Evolutionary conservation across 805 yeast species (phyloP).

Genomic region (Candida boleticola): DNA sequence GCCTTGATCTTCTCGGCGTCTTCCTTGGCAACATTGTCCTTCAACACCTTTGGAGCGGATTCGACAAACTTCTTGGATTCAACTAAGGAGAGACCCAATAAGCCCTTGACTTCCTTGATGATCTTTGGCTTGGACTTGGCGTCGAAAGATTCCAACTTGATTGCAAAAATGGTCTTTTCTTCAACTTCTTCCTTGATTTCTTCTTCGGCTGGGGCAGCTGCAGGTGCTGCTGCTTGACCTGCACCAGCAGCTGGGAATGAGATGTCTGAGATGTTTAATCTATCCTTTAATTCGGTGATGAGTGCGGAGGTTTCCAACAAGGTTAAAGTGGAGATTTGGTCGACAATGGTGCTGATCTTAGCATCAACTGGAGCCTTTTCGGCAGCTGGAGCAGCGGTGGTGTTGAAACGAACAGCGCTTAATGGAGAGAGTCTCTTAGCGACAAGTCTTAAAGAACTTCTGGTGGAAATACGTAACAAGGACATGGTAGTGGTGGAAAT

Average conservation of each 20-base stretch:
- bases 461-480: slow-evolving; percentile 37
- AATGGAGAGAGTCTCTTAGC: slow-evolving; percentile 21
- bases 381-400: slow-evolving; percentile 37
- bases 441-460: slow-evolving; percentile 35
- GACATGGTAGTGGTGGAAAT: no score
- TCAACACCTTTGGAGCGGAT: slow-evolving; percentile 92
- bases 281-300: slow-evolving; percentile 73
- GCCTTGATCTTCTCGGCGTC: slow-evolving; percentile 96
- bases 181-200: slow-evolving; percentile 75
- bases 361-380: slow-evolving; percentile 67
- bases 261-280: slow-evolving; percentile 91
- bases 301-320: slow-evolving; percentile 88
- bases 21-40: slow-evolving; percentile 94
- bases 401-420: slow-evolving; percentile 43
- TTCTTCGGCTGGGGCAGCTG: slow-evolving; percentile 69
- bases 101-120: slow-evolving; percentile 92
- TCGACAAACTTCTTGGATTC: slow-evolving; percentile 98
- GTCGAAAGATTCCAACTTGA: slow-evolving; percentile 92
- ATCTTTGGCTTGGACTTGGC: slow-evolving; percentile 95
- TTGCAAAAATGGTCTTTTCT: slow-evolving; percentile 88
- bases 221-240: slow-evolving; percentile 54
- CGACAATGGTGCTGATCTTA: slow-evolving; percentile 83
- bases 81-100: slow-evolving; percentile 88
- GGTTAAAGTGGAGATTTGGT: slow-evolving; percentile 86
- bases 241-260: slow-evolving; percentile 72